These are phyloP conservation scores for Parastagonospora nodorum DNA, from an alignment of 2,329 filamentous ascomycete species.

Conservation along the genomic window DNA sequence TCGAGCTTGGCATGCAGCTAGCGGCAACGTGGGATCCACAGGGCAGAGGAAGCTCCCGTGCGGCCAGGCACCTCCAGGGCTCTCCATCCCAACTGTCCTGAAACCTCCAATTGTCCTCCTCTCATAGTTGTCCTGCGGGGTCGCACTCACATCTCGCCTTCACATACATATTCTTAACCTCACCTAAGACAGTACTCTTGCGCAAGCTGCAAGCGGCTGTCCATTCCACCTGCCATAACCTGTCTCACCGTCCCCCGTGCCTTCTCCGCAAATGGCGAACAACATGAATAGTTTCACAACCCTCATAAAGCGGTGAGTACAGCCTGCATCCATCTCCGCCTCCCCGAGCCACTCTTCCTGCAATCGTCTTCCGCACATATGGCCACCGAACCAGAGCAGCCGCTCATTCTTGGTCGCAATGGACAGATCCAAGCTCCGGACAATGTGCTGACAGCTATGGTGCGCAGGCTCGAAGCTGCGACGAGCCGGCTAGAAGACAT, in stretches of 20 bases:
- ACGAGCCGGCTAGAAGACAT: slow-evolving; percentile 97
- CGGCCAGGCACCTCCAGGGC: slow-evolving; percentile 1
- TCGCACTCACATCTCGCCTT: background rate
- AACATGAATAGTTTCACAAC: slow-evolving; percentile 98
- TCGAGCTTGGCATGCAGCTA: slow-evolving; percentile 21
- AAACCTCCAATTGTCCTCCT: background rate
- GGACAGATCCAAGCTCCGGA: slow-evolving; percentile 28
- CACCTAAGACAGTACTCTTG: slow-evolving; percentile 1
- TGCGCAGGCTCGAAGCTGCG: slow-evolving; percentile 87
- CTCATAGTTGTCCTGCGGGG: background rate
- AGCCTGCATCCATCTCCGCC: background rate
- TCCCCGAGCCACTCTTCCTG: background rate
- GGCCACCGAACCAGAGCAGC: slow-evolving; percentile 2
- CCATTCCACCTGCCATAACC: slow-evolving; percentile 26
- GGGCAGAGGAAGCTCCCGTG: background rate
- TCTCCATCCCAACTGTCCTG: background rate
- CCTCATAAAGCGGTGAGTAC: slow-evolving; percentile 90
- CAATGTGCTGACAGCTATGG: slow-evolving; percentile 55
- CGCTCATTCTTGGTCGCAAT: slow-evolving; percentile 20
- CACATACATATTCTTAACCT: slow-evolving; percentile 1
- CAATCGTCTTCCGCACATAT: background rate
- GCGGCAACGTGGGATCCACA: slow-evolving; percentile 9
- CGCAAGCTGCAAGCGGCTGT: slow-evolving; percentile 32
- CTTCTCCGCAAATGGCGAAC: slow-evolving; percentile 66
- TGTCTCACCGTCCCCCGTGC: slow-evolving; percentile 32